Conservation (phyloP, 2,329 filamentous ascomycete species). For the Cytospora leucostoma region DNA sequence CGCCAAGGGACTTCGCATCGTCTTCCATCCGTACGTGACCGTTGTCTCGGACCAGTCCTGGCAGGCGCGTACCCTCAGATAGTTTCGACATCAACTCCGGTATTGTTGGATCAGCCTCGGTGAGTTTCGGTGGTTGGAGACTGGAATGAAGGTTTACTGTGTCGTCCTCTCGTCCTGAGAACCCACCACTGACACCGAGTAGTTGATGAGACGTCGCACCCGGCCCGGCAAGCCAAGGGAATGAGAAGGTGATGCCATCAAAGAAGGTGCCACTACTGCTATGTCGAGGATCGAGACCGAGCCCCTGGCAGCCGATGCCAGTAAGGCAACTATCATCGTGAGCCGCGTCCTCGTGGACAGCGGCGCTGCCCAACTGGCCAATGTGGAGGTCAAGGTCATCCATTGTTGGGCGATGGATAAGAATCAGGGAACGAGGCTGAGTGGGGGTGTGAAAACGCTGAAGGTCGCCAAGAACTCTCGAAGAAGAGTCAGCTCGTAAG, state of each 20-base stretch:
- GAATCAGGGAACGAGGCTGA: not conserved
- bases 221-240: conserved; percentile 1
- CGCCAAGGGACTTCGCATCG: conserved; percentile 16
- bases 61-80: not conserved
- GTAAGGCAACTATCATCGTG: conserved; percentile 28
- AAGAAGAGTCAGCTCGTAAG: not conserved
- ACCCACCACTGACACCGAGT: conserved; percentile 8
- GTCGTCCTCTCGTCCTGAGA: conserved; percentile 1
- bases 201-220: not conserved
- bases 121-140: not conserved
- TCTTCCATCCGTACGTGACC: conserved; percentile 6
- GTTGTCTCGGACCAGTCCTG: not conserved
- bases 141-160: conserved; percentile 8
- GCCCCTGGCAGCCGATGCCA: conserved; percentile 22
- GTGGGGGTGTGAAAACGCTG: not conserved
- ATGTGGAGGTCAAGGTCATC: conserved; percentile 25
- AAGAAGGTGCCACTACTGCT: conserved; percentile 1
- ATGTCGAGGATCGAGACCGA: conserved; percentile 21
- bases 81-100: not conserved
- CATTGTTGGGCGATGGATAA: conserved; percentile 29
- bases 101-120: not conserved
- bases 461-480: not conserved
- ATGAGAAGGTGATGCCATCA: conserved; percentile 2
- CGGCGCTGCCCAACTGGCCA: conserved; percentile 6
- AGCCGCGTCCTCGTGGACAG: conserved; percentile 15